Percentiles rank a stretch among this genome's conserved stretches.
Conservation (phyloP, 805 yeast genomes). For the Saccharomycopsis selenospora region DNA sequence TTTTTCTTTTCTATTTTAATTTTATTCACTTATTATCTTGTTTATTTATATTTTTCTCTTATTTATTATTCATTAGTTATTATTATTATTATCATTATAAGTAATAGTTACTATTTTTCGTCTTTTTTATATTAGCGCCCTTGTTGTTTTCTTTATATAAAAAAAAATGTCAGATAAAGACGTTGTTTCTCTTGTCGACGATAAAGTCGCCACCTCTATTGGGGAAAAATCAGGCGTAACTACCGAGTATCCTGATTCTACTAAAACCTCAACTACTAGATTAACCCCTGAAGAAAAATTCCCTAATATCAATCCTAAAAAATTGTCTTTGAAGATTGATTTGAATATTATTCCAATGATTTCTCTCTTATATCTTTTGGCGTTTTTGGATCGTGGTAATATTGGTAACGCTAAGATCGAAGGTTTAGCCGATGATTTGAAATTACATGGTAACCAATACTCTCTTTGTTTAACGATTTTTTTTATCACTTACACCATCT, state of each 20-base stretch:
- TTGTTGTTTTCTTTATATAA: too few species aligned
- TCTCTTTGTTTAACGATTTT: constrained; percentile 40
- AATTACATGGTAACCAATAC: constrained; percentile 36
- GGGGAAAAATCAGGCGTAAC: too few species aligned
- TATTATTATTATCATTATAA: neutral
- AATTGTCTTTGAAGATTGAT: constrained; percentile 34
- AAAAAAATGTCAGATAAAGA: constrained; percentile 9
- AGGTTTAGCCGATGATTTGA: constrained; percentile 39
- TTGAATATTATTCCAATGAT: constrained; percentile 35
- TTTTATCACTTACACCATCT: constrained; percentile 42
- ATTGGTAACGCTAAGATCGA: constrained; percentile 49
- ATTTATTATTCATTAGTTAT: neutral
- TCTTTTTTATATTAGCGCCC: too few species aligned
- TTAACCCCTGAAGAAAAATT: constrained; percentile 8
- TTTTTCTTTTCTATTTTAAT: constrained; percentile 1
- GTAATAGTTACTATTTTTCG: too few species aligned
- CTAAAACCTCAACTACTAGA: constrained; percentile 2
- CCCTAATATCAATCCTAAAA: constrained; percentile 21
- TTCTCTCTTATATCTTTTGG: constrained; percentile 39
- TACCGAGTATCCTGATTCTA: neutral
- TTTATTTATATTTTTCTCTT: neutral
- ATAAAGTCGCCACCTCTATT: neutral
- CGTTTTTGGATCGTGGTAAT: constrained; percentile 45
- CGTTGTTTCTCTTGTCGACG: constrained; percentile 7
- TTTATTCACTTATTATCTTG: neutral